Evolutionary conservation across 2,329 filamentous ascomycete genomes (phyloP), one percentile per base, ranked within the genome.

Genomic region (Aspergillus felis): DNA sequence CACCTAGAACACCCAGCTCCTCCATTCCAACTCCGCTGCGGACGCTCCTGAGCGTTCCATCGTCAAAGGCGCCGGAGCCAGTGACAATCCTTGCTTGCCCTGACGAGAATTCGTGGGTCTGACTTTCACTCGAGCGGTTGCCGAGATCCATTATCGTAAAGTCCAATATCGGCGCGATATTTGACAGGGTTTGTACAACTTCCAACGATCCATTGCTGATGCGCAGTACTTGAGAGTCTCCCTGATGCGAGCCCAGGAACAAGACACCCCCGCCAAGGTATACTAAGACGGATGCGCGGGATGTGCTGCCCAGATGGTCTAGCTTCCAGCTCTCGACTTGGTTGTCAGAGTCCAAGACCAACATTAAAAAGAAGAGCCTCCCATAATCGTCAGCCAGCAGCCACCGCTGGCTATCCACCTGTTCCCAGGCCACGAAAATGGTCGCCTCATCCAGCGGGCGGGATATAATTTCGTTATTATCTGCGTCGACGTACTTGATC

Each of bases 131-230:
- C 58, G 90, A 87, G 56, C 91, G 83, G 65, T 91, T 92, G 0
- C 92, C 93, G 82, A 97, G 89, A 68, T 97, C 94, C 91, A 97
- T 96, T 17, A 99, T 86, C 1, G 90, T 88, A 66, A 99, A 97
- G 71, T 99, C 94, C 42, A 97, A 77, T 46, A 99, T 90, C 0
- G 94, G 94, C 0, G 90, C 92, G 65, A 97, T 91, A 68, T 96
- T 99, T 3, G 84, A 79, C 56, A 95, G 81, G 0, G 85, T 88
- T 69, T 96, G 91, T 9, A 94, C 73, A 4, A 92, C 74, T 50
- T 87, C 80, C 58, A 92, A 79, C 0, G 81, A 82, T 32, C 87
- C 79, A 53, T 83, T 81, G 48, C 78, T 73, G 54, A 92, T 82
- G 51, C 79, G 81, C 50, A 94, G 83, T 8, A 97, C 81, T 70